These are phyloP conservation scores for Xylaria sp. DNA, from an alignment of 2,329 filamentous ascomycete species.

Conservation along the genomic window DNA sequence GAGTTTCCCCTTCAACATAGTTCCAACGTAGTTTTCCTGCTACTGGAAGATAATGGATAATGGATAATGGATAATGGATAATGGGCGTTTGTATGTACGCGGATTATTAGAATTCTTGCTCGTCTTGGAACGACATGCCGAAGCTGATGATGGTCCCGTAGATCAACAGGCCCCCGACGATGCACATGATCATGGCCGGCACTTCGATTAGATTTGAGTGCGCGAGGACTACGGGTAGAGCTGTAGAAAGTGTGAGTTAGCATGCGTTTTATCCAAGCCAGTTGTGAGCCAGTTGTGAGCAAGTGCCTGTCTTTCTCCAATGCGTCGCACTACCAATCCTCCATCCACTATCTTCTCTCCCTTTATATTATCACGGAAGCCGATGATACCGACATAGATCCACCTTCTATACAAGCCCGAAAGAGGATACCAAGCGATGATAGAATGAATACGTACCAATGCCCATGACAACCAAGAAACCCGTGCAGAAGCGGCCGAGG, in stretches of 20 bases:
- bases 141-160: constrained; percentile 99
- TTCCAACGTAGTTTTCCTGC: neutral
- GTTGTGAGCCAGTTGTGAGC: neutral
- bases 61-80: neutral
- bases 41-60: neutral
- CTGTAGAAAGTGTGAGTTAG: constrained; percentile 58
- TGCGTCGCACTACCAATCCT: neutral
- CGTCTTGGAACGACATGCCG: constrained; percentile 97
- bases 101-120: constrained; percentile 83
- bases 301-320: neutral
- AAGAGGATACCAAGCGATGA: neutral
- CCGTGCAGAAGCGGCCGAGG: constrained; percentile 92
- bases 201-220: constrained; percentile 85
- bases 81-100: neutral
- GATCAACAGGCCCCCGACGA: constrained; percentile 90
- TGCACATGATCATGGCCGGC: constrained; percentile 94
- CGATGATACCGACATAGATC: neutral
- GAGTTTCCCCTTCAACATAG: neutral
- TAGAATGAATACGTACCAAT: constrained; percentile 74
- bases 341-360: neutral
- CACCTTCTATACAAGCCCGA: neutral
- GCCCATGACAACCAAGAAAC: constrained; percentile 96
- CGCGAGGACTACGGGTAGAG: constrained; percentile 86
- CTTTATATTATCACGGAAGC: neutral
- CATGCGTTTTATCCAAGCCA: neutral